Evolutionary conservation across 768 basidiomycete species (phyloP), one percentile per base, ranked within the genome.

Genomic region (Neoboletus brunneissimus): DNA sequence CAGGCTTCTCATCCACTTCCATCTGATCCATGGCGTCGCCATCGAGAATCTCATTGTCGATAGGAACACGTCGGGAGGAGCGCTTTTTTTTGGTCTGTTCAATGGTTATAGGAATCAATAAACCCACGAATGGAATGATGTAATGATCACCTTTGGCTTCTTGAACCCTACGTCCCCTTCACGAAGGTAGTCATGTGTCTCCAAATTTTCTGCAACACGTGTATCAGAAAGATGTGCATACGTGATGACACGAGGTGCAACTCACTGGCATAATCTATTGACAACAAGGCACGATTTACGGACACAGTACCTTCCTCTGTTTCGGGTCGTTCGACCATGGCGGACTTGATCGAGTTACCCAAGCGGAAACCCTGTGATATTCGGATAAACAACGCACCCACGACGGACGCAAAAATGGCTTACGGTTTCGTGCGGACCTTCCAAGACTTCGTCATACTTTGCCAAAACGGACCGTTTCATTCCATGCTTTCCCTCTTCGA

Each of bases 121-220:
- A 46, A 34, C 4, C 2, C 9, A 37, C 3, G 37, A 20, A 31
- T 23, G 9, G 41, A 18, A 38, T 11, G 4, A 42, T 35, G 20
- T 15, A 44, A 46, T 23, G 59, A 75, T 44, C 54, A 87, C 92
- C 80, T 94, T 98, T 4, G 85, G 85, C 71, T 96, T 98, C 77
- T 97, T 98, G 76, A 98, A 98, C 4, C 93, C 94, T 22, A 86
- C 76, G 58, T 98, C 95, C 3, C 92, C 94, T 69, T 93, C 94
- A 71, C 92, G 84, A 8, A 92, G 70, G 64, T 98, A 98, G 69
- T 98, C 97, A n/a, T 81, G 77, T 3, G 81, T 82, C 61, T 91
- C 88, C 23, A 94, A 64, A 62, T 94, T 96, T 79, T 98, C 94
- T 92, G 60, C 7, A 54, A 54, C 48, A 54, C 15, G 40, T 48